Base-by-base conservation (phyloP, 148 eudicot species). In the Rhododendron kiyosumense region DNA sequence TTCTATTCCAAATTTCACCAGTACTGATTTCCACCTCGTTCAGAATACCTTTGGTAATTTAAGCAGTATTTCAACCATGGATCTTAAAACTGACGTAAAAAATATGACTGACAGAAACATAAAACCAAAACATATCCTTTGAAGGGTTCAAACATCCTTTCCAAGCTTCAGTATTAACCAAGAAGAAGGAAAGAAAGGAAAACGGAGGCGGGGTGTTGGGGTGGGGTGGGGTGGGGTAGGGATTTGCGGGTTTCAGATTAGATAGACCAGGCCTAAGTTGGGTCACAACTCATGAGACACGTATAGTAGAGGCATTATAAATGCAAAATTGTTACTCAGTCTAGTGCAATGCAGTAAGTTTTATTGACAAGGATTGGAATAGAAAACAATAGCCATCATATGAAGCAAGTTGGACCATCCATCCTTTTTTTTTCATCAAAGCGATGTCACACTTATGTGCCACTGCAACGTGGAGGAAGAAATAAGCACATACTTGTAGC, bases 401-500 rank as follows among this genome's bases (percentile, higher is more conserved):
- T 7, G 63, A 59, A 24, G 20, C 30, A 3, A 36, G 32, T 43
- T 46, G 28, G 59, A 26, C 12, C 24, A 73, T 84, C 85, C 13
- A 5, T 49, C 20, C 76, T 32, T 38, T 54, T 48, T 38, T 71
- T 38, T 51, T 57, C 43, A 59, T n/a, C 52, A 67, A 38, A 34
- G 28, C 43, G 36, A 51, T 6, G 78, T 63, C 9, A 7, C 77
- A 7, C 24, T 30, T 75, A 41, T 69, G 26, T 69, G 69, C 41
- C 36, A 34, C 78, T 34, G 5, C 18, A 84, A 67, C 10, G 57
- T 30, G 52, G 78, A 13, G 32, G 43, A 76, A 88, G 61, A 54
- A 38, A 82, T 46, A 85, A 88, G 75, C 61, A 36, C 91, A 74
- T 93, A 97, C 99, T 87, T 38, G 93, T 90, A 82, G 99, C 95